Evolutionary conservation across 2,329 filamentous ascomycete species (phyloP).

Genomic region (Tolypocladium tropicale): DNA sequence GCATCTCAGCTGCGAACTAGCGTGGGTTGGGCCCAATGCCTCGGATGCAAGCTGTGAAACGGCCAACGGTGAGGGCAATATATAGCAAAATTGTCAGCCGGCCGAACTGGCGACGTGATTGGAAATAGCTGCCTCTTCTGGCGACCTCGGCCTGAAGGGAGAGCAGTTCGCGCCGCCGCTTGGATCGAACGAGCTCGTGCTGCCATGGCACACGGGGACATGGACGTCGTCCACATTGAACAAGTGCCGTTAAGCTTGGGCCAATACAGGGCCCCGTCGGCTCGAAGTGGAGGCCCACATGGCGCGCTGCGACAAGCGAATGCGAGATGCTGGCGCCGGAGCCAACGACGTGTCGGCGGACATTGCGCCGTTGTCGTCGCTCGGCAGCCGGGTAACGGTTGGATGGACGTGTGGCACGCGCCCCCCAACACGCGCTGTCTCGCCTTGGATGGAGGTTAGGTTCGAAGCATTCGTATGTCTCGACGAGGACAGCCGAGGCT

Average conservation of each 20-base stretch:
- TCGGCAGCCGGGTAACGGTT: neutral
- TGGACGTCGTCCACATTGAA: neutral
- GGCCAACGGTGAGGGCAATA: neutral
- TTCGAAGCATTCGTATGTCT: neutral
- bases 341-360: neutral
- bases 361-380: neutral
- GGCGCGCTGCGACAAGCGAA: neutral
- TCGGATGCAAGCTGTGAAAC: neutral
- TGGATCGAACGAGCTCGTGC: neutral
- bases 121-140: neutral
- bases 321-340: neutral
- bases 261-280: neutral
- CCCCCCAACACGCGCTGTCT: neutral
- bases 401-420: neutral
- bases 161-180: neutral
- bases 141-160: neutral
- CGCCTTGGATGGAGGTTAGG: too few relatives aligned
- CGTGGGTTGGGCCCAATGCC: neutral
- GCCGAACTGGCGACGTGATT: neutral
- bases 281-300: neutral
- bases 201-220: neutral
- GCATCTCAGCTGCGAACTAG: neutral
- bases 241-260: neutral
- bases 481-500: neutral
- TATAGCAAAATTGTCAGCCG: neutral